These are phyloP conservation scores for Ceratopteris richardii DNA, from an alignment of 75 land plant genomes.

Conservation along the genomic window DNA sequence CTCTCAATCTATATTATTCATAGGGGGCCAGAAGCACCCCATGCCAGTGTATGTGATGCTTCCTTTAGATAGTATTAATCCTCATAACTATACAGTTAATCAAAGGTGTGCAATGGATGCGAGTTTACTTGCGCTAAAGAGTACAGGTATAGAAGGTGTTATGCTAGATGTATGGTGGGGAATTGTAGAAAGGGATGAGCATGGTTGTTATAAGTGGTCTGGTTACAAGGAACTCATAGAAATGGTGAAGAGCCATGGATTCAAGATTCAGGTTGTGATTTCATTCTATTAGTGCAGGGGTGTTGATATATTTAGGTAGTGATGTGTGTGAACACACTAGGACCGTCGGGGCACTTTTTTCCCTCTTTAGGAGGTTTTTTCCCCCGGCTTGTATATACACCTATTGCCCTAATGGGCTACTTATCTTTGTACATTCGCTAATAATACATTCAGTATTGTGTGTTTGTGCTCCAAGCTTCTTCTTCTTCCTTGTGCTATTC, in stretches of 20 bases:
- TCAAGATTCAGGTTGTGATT: conserved; percentile 63
- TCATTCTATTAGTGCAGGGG: background rate
- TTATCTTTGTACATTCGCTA: no score
- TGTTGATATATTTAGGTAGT: no score
- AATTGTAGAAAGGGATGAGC: conserved; percentile 59
- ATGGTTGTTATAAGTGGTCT: conserved; percentile 46
- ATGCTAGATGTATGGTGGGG: conserved; percentile 87
- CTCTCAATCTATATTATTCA: no score
- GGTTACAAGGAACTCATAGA: conserved; percentile 49
- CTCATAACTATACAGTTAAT: conserved; percentile 33
- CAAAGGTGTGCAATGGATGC: conserved; percentile 58
- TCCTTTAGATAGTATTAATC: conserved; percentile 63
- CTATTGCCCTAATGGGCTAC: no score
- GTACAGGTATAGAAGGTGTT: conserved; percentile 67
- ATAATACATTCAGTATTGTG: no score
- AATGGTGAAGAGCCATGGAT: conserved; percentile 38
- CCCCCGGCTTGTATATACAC: no score
- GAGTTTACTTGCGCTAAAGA: conserved; percentile 45
- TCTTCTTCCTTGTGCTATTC: no score
- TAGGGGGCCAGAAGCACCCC: no score
- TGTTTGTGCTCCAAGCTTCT: no score
- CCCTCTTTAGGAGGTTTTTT: no score
- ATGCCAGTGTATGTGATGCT: conserved; percentile 90
- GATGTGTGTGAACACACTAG: no score
- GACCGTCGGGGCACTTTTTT: no score